Conservation (phyloP, 495 filamentous ascomycete genomes). For the Penicillium coffeae region DNA sequence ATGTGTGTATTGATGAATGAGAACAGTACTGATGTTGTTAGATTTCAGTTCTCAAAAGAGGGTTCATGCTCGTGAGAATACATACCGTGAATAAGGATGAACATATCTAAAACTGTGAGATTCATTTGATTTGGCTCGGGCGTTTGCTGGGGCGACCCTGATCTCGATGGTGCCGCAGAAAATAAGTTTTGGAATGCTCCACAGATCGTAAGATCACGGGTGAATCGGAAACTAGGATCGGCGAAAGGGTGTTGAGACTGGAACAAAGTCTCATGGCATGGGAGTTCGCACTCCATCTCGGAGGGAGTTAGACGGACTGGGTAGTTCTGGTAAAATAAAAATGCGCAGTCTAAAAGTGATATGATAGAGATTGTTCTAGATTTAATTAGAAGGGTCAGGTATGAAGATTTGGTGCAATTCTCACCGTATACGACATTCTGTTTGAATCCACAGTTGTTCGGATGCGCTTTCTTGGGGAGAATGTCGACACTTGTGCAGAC, state of each 20-base stretch:
- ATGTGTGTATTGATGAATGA: constrained; percentile 46
- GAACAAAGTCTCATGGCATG: constrained; percentile 36
- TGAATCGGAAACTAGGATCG: constrained; percentile 33
- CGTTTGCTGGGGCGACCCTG: constrained; percentile 4
- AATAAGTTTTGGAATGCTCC: constrained; percentile 38
- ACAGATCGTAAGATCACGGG: constrained; percentile 28
- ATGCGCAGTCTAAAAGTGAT: constrained; percentile 40
- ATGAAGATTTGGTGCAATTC: background rate
- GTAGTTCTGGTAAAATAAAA: constrained; percentile 45
- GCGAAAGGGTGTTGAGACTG: constrained; percentile 37
- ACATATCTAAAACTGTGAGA: constrained; percentile 40
- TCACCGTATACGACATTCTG: constrained; percentile 42
- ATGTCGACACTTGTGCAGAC: constrained; percentile 34
- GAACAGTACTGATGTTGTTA: constrained; percentile 32
- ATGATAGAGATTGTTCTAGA: constrained; percentile 36
- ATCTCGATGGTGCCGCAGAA: constrained; percentile 12
- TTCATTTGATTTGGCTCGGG: constrained; percentile 10
- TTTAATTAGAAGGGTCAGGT: constrained; percentile 11
- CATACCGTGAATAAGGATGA: constrained; percentile 43
- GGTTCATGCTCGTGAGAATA: background rate
- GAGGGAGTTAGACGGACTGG: constrained; percentile 36
- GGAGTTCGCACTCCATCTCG: constrained; percentile 41
- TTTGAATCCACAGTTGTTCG: constrained; percentile 43
- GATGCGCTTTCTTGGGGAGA: constrained; percentile 21
- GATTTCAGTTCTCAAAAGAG: background rate